Base-by-base conservation (phyloP, 108 stramenopile species). In the Cyclostephanos invisitatus region DNA sequence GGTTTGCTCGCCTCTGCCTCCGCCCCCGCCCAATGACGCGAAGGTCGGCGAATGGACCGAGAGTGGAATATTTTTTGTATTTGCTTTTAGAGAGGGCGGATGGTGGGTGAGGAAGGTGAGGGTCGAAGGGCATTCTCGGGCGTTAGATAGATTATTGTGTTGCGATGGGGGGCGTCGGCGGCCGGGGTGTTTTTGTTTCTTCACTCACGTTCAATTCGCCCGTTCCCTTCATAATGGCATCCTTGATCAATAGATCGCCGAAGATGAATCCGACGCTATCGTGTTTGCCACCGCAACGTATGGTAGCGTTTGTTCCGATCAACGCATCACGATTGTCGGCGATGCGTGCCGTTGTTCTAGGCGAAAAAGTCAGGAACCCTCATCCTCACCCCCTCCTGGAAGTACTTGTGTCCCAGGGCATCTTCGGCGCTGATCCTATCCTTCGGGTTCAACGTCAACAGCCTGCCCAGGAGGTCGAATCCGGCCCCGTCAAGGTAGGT, bases 231-330 rank as follows among this genome's bases (percentile, higher is more conserved):
- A 99, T 81, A 8, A 98, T 84, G 7, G 96, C 94, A 67, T 89
- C 82, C 61, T 95, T 89, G 27, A 86, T 83, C 27, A 98, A 83
- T 29, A 98, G 79, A 78, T 99, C 99, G 1, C 97, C 98, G 77
- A 99, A 96, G 59, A 98, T 97, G 66, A 98, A 99, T 2, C 99
- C 98, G 24, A 98, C 68, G 61, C 86, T n/a, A n/a, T n/a, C n/a
- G 77, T 32, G 14, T 44, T 22, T 4, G 32, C n/a, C n/a, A n/a
- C n/a, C n/a, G n/a, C n/a, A n/a, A n/a, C n/a, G n/a, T n/a, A n/a
- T n/a, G n/a, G n/a, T n/a, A n/a, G 32, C 4, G 32, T 32, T 32
- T 32, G 32, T 32, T 32, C 2, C 32, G 4, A 32, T 32, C 32
- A 4, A 32, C 32, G 32, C 32, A 32, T 4, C 32, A 32, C 4